These are phyloP conservation scores for Fusarium haematococcum DNA, from an alignment of 2,329 filamentous ascomycete species.

Conservation along the genomic window DNA sequence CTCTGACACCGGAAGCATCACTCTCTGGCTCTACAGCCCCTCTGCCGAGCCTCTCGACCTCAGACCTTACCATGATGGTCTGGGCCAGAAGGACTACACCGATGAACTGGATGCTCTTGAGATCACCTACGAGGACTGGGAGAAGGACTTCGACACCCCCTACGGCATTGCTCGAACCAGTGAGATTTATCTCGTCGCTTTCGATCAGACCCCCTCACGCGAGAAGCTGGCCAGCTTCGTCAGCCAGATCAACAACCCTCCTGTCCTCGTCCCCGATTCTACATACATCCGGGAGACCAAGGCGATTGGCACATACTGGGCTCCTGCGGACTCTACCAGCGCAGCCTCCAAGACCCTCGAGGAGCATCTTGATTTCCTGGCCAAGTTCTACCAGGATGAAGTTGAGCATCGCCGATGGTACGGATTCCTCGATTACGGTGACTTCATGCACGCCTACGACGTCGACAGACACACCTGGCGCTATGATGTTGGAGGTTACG, in stretches of 20 bases:
- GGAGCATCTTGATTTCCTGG: constrained; percentile 65
- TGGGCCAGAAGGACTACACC: constrained; percentile 66
- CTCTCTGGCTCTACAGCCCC: constrained; percentile 71
- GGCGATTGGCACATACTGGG: constrained; percentile 68
- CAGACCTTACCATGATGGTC: constrained; percentile 67
- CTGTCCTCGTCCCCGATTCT: constrained; percentile 61
- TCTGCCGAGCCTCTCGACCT: constrained; percentile 66
- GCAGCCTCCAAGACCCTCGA: constrained; percentile 56
- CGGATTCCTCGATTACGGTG: constrained; percentile 72
- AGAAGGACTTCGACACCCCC: constrained; percentile 65
- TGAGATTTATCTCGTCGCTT: constrained; percentile 65
- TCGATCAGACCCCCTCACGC: constrained; percentile 63
- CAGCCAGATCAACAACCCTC: constrained; percentile 62
- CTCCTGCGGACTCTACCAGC: constrained; percentile 49
- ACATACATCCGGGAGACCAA: constrained; percentile 63
- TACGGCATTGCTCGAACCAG: constrained; percentile 70
- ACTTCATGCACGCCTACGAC: constrained; percentile 74
- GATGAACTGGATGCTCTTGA: constrained; percentile 70
- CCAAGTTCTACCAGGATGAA: constrained; percentile 66
- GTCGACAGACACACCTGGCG: constrained; percentile 69
- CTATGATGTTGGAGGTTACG: constrained; percentile 73
- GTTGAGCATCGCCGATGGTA: constrained; percentile 71
- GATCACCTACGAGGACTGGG: constrained; percentile 74
- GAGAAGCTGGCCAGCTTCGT: constrained; percentile 59
- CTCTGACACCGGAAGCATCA: constrained; percentile 63